phyloP scores from a whole-genome alignment of 352 stramenopile genomes.

The Globisporangium alternatum region DNA sequence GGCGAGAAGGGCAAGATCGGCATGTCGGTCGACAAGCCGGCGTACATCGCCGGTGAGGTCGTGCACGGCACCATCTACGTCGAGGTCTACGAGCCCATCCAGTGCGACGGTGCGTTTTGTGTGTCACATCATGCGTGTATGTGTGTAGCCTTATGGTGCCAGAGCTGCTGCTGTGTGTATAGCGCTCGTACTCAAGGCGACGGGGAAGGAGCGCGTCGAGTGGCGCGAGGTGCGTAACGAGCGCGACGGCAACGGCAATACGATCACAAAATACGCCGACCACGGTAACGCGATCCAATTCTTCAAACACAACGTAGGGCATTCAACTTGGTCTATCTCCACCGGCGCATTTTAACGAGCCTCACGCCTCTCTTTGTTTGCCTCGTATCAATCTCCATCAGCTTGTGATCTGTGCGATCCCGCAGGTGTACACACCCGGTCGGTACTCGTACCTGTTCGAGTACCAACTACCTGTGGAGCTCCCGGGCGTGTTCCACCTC shows the following conservation, averaged over 20 bases:
- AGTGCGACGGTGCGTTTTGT: conserved; percentile 47
- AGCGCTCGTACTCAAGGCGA: conserved; percentile 65
- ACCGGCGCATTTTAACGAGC: background rate
- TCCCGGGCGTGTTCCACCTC: conserved; percentile 57
- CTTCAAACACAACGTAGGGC: conserved; percentile 59
- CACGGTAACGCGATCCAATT: conserved; percentile 48
- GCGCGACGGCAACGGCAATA: conserved; percentile 33
- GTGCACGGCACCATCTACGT: conserved; percentile 55
- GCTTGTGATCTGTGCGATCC: conserved; percentile 49
- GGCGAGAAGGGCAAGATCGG: conserved; percentile 64
- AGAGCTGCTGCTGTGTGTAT: background rate
- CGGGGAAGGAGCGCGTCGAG: conserved; percentile 64
- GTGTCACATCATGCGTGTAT: background rate
- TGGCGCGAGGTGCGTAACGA: conserved; percentile 36
- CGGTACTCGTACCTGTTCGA: conserved; percentile 67
- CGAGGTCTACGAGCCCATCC: conserved; percentile 48
- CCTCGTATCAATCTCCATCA: background rate
- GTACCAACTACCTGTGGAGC: conserved; percentile 47
- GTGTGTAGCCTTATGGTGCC: background rate
- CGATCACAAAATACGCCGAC: conserved; percentile 22
- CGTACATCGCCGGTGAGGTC: conserved; percentile 60
- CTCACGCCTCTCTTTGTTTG: background rate
- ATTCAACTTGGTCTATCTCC: background rate
- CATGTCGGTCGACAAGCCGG: conserved; percentile 46
- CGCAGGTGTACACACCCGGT: conserved; percentile 34